These are phyloP conservation scores for Globisporangium mamillatum DNA, from an alignment of 352 stramenopile species.

Conservation along the genomic window DNA sequence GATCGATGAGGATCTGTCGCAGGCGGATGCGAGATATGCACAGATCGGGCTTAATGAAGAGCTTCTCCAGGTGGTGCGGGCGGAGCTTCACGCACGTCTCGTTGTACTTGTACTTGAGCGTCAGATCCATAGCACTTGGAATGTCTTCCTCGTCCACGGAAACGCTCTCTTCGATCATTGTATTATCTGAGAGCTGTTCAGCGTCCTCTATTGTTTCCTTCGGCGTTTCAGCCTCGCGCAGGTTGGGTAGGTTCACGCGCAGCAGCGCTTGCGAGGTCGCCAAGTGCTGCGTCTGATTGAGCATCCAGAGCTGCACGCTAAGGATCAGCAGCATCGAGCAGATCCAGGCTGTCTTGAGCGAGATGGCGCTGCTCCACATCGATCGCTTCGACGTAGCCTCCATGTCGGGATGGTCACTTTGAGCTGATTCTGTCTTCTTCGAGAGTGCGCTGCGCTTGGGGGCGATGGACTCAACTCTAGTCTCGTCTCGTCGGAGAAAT, in stretches of 20 bases:
- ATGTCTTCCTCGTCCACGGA: neutral
- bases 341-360: conserved; percentile 5
- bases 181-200: neutral
- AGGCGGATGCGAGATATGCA: conserved; percentile 26
- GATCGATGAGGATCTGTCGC: conserved; percentile 23
- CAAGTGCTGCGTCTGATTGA: neutral
- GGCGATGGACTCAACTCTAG: neutral
- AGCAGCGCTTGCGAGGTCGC: conserved; percentile 2
- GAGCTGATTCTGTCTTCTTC: neutral
- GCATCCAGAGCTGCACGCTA: conserved; percentile 8
- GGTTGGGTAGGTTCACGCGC: conserved; percentile 4
- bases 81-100: conserved; percentile 21
- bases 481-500: neutral
- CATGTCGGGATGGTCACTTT: neutral
- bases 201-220: neutral
- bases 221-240: neutral
- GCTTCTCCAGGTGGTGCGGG: conserved; percentile 16
- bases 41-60: conserved; percentile 9
- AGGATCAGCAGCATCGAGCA: conserved; percentile 7
- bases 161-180: neutral
- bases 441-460: neutral
- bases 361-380: neutral
- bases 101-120: conserved; percentile 13
- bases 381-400: neutral
- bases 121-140: neutral